phyloP scores from a whole-genome alignment of 228 moss, liverwort and hornwort genomes.

The Sphagnum fallax region DNA sequence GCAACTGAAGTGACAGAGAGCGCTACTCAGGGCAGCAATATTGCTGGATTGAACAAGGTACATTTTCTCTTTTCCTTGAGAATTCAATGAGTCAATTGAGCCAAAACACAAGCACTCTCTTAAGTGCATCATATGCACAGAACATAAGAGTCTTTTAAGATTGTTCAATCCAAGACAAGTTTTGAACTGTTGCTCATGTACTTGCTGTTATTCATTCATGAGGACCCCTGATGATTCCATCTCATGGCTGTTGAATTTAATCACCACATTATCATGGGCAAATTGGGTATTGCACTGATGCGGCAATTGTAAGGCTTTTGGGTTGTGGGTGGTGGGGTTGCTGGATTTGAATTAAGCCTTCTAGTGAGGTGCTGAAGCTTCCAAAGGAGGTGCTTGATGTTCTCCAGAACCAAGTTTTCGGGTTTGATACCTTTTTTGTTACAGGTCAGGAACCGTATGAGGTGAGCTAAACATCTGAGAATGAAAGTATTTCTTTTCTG shows the following conservation, averaged over 20 bases:
- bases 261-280: neutral
- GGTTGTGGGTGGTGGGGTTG: neutral
- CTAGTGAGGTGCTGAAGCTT: conserved; percentile 28
- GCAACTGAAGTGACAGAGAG: neutral
- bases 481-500: neutral
- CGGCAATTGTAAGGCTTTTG: neutral
- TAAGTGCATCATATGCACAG: neutral
- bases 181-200: neutral
- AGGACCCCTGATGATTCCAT: neutral
- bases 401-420: conserved; percentile 43
- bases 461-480: conserved; percentile 3
- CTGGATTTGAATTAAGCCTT: conserved; percentile 16
- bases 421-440: conserved; percentile 53
- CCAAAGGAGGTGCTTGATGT: conserved; percentile 38
- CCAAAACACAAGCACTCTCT: neutral
- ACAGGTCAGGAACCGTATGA: conserved; percentile 53
- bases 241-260: neutral
- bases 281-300: neutral
- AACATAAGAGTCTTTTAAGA: neutral
- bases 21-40: neutral
- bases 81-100: neutral
- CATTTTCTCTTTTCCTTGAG: neutral
- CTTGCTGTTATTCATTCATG: neutral
- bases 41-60: neutral
- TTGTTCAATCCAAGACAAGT: neutral